Percentiles rank a stretch among this genome's conserved stretches.
phyloP scores from a whole-genome alignment of 2,329 filamentous ascomycete species.

The Hypomyces rosellus region DNA sequence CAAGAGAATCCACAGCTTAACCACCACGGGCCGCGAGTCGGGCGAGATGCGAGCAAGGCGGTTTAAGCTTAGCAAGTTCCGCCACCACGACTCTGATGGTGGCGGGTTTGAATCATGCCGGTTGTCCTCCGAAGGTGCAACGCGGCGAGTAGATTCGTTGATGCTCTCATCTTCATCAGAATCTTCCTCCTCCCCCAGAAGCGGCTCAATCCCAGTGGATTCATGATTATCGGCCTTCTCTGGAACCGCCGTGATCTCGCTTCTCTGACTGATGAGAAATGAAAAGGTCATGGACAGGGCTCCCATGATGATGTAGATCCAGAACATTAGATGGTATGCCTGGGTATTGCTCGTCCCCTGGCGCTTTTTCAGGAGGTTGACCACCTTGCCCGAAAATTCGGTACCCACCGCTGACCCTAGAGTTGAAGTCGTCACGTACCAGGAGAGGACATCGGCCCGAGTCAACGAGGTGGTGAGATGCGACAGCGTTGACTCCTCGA shows the following conservation, averaged over 20 bases:
- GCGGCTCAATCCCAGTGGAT: conserved; percentile 13
- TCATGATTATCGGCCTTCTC: conserved; percentile 11
- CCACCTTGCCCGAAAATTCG: conserved; percentile 44
- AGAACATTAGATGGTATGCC: conserved; percentile 53
- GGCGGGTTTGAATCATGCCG: no score
- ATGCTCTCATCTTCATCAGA: conserved; percentile 5
- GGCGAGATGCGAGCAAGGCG: conserved; percentile 50
- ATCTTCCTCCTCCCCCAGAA: conserved; percentile 18
- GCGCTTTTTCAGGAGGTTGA: conserved; percentile 39
- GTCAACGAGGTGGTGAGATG: conserved; percentile 51
- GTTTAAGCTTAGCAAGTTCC: not conserved
- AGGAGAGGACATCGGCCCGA: conserved; percentile 57
- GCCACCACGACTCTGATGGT: not conserved
- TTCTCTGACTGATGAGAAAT: conserved; percentile 40
- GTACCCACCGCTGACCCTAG: conserved; percentile 50
- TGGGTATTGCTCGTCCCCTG: conserved; percentile 43
- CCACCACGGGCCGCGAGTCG: conserved; percentile 52
- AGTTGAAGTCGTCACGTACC: conserved; percentile 56
- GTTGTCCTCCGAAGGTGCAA: not conserved
- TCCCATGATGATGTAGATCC: conserved; percentile 53
- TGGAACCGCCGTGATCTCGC: conserved; percentile 34
- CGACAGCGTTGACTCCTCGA: conserved; percentile 59
- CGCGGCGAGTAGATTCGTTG: not conserved
- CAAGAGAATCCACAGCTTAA: conserved; percentile 59
- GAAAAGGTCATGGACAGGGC: conserved; percentile 41